Evolutionary conservation across 1,284 basidiomycete species (phyloP).

Genomic region (Malassezia brasiliensis): DNA sequence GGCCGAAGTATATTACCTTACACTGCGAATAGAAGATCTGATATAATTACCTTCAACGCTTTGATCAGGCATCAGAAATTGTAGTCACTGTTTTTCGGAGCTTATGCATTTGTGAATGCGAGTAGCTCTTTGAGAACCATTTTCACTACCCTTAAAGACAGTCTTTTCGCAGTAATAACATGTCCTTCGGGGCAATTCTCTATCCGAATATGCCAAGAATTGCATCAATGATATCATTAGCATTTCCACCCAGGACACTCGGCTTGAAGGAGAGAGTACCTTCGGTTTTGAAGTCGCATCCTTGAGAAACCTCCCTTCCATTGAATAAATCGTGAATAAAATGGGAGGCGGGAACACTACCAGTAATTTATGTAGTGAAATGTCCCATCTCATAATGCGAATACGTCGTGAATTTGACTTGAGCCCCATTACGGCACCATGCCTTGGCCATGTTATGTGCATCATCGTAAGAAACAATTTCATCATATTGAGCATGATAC

Average conservation of each 20-base stretch:
- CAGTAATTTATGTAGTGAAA: not conserved
- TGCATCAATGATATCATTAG: not conserved
- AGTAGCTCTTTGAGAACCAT: too few species aligned
- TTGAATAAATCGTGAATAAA: not conserved
- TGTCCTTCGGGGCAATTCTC: not conserved
- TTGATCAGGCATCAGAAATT: constrained; percentile 25
- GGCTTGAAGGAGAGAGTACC: not conserved
- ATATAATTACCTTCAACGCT: too few species aligned
- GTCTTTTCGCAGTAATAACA: not conserved
- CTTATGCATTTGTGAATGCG: too few species aligned
- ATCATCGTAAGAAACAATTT: constrained; percentile 1
- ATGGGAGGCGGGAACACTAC: not conserved
- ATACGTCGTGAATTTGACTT: not conserved
- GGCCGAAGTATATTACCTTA: too few species aligned
- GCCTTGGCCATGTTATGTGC: not conserved
- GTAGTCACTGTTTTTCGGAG: too few species aligned
- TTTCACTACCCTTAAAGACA: not conserved
- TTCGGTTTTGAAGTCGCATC: not conserved
- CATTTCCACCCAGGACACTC: not conserved
- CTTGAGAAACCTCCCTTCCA: not conserved
- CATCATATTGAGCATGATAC: not conserved
- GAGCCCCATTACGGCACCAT: not conserved
- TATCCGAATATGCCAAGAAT: not conserved
- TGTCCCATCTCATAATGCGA: not conserved
- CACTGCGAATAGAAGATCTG: too few species aligned